These are phyloP conservation scores for Beta macrorhiza DNA, from an alignment of 179 eudicot genomes.

Conservation along the genomic window DNA sequence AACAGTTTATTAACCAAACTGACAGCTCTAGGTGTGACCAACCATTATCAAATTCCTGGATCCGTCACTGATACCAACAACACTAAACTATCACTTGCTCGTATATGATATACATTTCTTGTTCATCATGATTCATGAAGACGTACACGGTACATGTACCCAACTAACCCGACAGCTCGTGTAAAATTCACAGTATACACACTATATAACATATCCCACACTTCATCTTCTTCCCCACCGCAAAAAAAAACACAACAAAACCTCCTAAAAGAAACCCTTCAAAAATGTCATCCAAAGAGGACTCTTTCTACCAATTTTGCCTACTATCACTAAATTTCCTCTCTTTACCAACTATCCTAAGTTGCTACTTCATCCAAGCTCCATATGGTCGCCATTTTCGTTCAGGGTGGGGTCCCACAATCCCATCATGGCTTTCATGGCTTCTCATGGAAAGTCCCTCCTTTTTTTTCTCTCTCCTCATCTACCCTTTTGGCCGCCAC, in stretches of 20 bases:
- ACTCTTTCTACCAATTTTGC: slow-evolving; percentile 33
- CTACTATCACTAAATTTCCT: slow-evolving; percentile 37
- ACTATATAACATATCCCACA: too few relatives aligned
- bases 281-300: slow-evolving; percentile 13
- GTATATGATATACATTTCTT: too few relatives aligned
- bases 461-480: slow-evolving; percentile 48
- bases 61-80: too few relatives aligned
- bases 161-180: too few relatives aligned
- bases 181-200: too few relatives aligned
- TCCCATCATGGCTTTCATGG: slow-evolving; percentile 74
- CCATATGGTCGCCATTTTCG: slow-evolving; percentile 84
- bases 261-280: not conserved
- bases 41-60: too few relatives aligned
- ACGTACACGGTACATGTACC: too few relatives aligned
- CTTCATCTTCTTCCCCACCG: not conserved
- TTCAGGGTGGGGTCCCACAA: slow-evolving; percentile 71
- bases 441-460: slow-evolving; percentile 82
- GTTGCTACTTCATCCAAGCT: slow-evolving; percentile 56
- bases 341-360: slow-evolving; percentile 41
- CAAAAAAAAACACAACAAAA: too few relatives aligned
- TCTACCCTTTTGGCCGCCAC: slow-evolving; percentile 57
- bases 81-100: too few relatives aligned
- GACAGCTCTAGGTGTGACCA: too few relatives aligned
- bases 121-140: too few relatives aligned
- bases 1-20: too few relatives aligned